A percentile compares a stretch with the other conserved stretches of the same genome.
Evolutionary conservation across 768 basidiomycete species (phyloP).

Genomic region (Boletus pseudo-olivaceus): DNA sequence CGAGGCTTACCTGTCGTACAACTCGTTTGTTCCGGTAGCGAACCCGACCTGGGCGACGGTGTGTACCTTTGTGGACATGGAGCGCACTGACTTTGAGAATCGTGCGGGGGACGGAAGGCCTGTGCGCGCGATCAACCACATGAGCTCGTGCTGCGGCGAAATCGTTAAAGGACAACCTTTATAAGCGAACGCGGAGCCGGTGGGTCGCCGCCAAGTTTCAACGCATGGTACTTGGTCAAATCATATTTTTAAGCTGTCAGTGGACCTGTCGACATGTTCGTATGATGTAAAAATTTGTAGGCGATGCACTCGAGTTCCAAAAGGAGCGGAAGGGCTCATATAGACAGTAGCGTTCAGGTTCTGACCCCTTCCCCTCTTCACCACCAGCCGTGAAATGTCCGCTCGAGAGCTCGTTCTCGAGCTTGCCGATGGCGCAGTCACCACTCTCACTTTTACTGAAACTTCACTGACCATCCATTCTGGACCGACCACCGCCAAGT

Average conservation of each 20-base stretch:
- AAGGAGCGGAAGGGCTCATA: too few species aligned
- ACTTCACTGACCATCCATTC: conserved; percentile 26
- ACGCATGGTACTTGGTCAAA: background rate
- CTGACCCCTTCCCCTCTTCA: too few species aligned
- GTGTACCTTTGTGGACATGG: conserved; percentile 49
- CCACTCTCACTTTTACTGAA: conserved; percentile 28
- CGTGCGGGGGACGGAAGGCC: background rate
- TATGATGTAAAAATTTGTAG: too few species aligned
- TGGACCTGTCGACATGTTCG: too few species aligned
- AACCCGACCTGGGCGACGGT: conserved; percentile 70
- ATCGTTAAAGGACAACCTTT: background rate
- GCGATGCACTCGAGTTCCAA: too few species aligned
- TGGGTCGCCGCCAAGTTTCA: background rate
- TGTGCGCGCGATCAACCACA: background rate
- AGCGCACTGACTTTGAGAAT: background rate
- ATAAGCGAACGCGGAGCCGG: conserved; percentile 1
- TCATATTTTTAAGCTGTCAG: background rate
- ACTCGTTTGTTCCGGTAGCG: conserved; percentile 74
- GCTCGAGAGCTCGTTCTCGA: conserved; percentile 20
- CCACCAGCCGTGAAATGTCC: conserved; percentile 11
- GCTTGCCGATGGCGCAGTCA: conserved; percentile 5
- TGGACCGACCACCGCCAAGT: conserved; percentile 4
- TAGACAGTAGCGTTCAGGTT: too few species aligned
- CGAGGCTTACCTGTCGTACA: conserved; percentile 49
- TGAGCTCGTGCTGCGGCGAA: background rate